A percentile compares a stretch with the other conserved stretches of the same genome.
phyloP scores from a whole-genome alignment of 1,284 basidiomycete genomes.

The Anthracocystis panici-leucophaei region DNA sequence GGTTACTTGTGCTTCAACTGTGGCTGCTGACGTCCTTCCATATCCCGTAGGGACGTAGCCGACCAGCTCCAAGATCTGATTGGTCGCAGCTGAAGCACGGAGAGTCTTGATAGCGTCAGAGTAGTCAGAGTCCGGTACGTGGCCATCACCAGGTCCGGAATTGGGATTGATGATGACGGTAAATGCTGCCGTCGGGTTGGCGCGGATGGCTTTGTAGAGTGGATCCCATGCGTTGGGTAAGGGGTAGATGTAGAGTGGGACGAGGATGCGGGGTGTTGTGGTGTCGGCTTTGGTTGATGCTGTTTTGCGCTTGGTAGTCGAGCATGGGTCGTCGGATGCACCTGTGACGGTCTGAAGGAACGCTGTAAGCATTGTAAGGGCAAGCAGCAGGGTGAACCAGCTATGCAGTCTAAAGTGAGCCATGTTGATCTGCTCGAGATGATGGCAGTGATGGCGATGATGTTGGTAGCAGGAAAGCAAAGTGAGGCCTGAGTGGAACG shows the following conservation, averaged over 20 bases:
- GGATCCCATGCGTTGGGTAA: constrained; percentile 13
- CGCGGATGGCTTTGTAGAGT: constrained; percentile 17
- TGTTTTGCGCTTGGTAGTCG: background rate
- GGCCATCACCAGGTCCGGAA: constrained; percentile 16
- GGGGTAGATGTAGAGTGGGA: constrained; percentile 34
- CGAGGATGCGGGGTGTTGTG: constrained; percentile 23
- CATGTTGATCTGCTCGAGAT: background rate
- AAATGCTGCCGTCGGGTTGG: constrained; percentile 24
- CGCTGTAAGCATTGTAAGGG: constrained; percentile 13
- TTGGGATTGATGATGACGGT: constrained; percentile 32
- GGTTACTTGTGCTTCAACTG: constrained; percentile 14
- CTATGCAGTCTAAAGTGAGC: background rate
- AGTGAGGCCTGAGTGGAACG: background rate
- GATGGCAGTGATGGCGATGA: background rate
- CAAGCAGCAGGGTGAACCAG: constrained; percentile 2
- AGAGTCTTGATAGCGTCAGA: constrained; percentile 15
- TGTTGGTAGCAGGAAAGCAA: background rate
- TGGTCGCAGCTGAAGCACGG: background rate
- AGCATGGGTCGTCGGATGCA: background rate
- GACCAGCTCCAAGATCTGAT: constrained; percentile 24
- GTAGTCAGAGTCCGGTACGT: constrained; percentile 16
- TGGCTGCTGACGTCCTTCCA: background rate
- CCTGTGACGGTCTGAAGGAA: constrained; percentile 18
- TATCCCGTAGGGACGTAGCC: constrained; percentile 29
- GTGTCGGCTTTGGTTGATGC: constrained; percentile 3